phyloP scores from a whole-genome alignment of 2,329 filamentous ascomycete species.

The Trichoderma arundinaceum region DNA sequence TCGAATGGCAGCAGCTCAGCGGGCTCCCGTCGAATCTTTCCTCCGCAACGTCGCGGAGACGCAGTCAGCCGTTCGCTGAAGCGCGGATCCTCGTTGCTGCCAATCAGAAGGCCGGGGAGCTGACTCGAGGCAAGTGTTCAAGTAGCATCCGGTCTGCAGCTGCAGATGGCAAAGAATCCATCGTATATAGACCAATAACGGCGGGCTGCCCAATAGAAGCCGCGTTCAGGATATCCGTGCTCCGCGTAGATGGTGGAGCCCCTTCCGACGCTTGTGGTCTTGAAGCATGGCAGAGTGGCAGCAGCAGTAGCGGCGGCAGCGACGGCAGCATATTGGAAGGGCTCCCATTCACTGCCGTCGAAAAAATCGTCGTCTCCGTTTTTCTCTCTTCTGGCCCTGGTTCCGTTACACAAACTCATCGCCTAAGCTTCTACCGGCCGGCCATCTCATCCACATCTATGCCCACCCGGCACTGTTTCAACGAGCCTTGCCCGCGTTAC shows the following conservation, averaged over 20 bases:
- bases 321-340: not conserved
- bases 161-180: slow-evolving; percentile 3
- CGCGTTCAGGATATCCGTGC: not conserved
- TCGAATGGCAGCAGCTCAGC: not conserved
- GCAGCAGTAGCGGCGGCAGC: not conserved
- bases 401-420: slow-evolving; percentile 18
- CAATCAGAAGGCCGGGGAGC: slow-evolving; percentile 32
- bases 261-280: not conserved
- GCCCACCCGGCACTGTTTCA: slow-evolving; percentile 29
- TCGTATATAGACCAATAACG: slow-evolving; percentile 29
- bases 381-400: slow-evolving; percentile 7
- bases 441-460: slow-evolving; percentile 22
- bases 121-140: slow-evolving; percentile 16
- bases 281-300: not conserved
- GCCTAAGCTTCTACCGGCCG: slow-evolving; percentile 24
- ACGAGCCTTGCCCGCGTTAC: slow-evolving; percentile 25
- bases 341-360: slow-evolving; percentile 16
- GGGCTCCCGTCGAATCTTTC: slow-evolving; percentile 35
- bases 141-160: slow-evolving; percentile 13
- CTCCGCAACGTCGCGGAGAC: slow-evolving; percentile 39
- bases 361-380: not conserved
- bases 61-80: slow-evolving; percentile 42
- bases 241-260: not conserved
- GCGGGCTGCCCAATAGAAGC: not conserved
- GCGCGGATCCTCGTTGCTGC: slow-evolving; percentile 36